These are phyloP conservation scores for Corymbia calophylla DNA, from an alignment of 441 rosid species.

Conservation along the genomic window DNA sequence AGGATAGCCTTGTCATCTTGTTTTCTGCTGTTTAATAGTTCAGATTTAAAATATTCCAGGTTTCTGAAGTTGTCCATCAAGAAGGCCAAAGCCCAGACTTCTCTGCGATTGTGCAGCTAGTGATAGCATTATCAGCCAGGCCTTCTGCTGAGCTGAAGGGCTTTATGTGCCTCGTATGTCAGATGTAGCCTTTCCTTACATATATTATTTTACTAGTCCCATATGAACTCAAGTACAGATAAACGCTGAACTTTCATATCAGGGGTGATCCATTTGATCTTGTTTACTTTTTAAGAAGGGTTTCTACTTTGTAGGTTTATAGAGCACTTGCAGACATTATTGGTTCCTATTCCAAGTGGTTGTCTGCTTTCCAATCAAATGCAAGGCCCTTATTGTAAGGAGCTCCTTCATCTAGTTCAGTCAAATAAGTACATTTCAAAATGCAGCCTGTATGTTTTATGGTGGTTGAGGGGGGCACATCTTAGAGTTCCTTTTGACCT, in stretches of 20 bases:
- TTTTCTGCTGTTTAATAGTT: background rate
- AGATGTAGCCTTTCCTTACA: constrained; percentile 4
- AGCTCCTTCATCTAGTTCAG: background rate
- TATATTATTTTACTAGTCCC: background rate
- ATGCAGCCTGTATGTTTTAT: background rate
- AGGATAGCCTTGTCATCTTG: background rate
- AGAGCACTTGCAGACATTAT: constrained; percentile 88
- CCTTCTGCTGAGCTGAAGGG: constrained; percentile 64
- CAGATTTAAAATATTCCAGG: constrained; percentile 33
- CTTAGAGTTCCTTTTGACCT: background rate
- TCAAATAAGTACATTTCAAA: background rate
- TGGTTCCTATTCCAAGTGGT: constrained; percentile 95
- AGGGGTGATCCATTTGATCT: background rate
- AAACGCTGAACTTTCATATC: background rate
- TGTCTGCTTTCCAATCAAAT: constrained; percentile 59
- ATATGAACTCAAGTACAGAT: background rate
- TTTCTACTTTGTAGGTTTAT: constrained; percentile 54
- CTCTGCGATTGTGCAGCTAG: constrained; percentile 75
- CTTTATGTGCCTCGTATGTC: constrained; percentile 79
- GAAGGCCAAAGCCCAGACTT: constrained; percentile 67
- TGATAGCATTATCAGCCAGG: constrained; percentile 54
- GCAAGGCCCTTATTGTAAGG: constrained; percentile 74
- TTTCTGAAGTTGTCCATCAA: constrained; percentile 77
- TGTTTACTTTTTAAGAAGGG: background rate
- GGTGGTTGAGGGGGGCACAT: background rate